Percentiles rank a stretch among this genome's conserved stretches.
These are phyloP conservation scores for Dioszegia aurantiaca DNA, from an alignment of 768 basidiomycete genomes.

Conservation along the genomic window DNA sequence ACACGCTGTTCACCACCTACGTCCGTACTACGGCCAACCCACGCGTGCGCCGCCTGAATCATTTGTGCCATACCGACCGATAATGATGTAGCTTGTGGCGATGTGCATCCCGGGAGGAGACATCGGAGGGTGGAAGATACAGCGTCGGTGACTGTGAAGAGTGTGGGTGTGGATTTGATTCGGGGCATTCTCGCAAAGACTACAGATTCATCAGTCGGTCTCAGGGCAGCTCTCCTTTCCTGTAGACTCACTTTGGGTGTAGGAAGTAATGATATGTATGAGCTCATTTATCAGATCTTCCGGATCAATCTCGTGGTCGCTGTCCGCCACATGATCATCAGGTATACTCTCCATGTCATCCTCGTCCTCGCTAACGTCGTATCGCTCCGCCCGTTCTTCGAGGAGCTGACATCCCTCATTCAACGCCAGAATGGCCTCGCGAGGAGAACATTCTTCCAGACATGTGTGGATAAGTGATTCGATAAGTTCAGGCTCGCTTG, in stretches of 20 bases:
- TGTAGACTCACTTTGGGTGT: slow-evolving; percentile 11
- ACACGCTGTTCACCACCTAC: slow-evolving; percentile 21
- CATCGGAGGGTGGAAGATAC: slow-evolving; percentile 14
- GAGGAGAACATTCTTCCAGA: slow-evolving; percentile 10
- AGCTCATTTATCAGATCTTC: slow-evolving; percentile 6
- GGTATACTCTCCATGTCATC: slow-evolving; percentile 7
- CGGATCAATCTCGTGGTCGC: slow-evolving; percentile 7
- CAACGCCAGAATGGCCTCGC: slow-evolving; percentile 30
- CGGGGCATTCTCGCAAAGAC: slow-evolving; percentile 17
- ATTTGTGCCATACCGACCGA: slow-evolving; percentile 7
- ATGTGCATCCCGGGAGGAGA: slow-evolving; percentile 17
- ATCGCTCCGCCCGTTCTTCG: slow-evolving; percentile 23
- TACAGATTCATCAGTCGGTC: no score
- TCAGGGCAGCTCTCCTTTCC: no score
- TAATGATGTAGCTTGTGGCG: slow-evolving; percentile 7
- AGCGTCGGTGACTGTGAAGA: slow-evolving; percentile 21
- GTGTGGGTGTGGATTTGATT: slow-evolving; percentile 29
- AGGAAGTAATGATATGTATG: not conserved
- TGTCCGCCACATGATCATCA: not conserved
- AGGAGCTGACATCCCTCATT: slow-evolving; percentile 25
- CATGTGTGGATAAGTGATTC: slow-evolving; percentile 1
- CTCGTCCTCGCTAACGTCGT: slow-evolving; percentile 26
- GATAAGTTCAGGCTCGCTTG: not conserved
- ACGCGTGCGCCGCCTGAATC: slow-evolving; percentile 9
- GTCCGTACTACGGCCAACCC: slow-evolving; percentile 14